phyloP scores from a whole-genome alignment of 768 basidiomycete genomes.

The Boletus vinaceobasis region DNA sequence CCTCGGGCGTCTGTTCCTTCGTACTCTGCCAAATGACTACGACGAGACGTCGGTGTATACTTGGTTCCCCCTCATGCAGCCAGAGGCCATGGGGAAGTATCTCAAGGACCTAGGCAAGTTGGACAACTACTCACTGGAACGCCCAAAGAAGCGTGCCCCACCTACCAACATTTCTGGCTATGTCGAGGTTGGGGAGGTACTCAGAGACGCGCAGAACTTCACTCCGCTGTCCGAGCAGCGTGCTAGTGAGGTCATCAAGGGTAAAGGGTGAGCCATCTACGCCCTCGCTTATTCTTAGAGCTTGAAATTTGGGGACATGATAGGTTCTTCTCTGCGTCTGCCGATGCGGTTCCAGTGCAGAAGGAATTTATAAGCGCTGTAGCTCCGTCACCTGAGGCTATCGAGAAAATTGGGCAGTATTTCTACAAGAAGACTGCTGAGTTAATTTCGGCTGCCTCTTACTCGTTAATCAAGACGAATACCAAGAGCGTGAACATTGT shows the following conservation, averaged over 20 bases:
- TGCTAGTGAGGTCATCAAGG: slow-evolving; percentile 51
- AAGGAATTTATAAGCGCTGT: slow-evolving; percentile 52
- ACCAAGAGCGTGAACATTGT: slow-evolving; percentile 61
- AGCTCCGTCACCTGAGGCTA: slow-evolving; percentile 42
- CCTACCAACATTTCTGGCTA: slow-evolving; percentile 43
- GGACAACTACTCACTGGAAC: slow-evolving; percentile 52
- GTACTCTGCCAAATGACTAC: slow-evolving; percentile 69
- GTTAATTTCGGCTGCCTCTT: slow-evolving; percentile 54
- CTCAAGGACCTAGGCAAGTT: slow-evolving; percentile 53
- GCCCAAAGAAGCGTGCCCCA: slow-evolving; percentile 38
- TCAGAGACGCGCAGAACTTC: slow-evolving; percentile 47
- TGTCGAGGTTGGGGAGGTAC: slow-evolving; percentile 48
- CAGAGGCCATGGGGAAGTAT: slow-evolving; percentile 58
- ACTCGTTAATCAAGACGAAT: slow-evolving; percentile 52
- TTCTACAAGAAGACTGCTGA: slow-evolving; percentile 65
- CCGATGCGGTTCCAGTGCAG: slow-evolving; percentile 34
- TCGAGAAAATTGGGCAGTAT: slow-evolving; percentile 51
- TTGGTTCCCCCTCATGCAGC: slow-evolving; percentile 89
- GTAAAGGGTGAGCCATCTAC: slow-evolving; percentile 49
- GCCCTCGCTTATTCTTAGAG: background rate
- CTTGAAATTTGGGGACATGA: background rate
- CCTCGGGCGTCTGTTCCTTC: slow-evolving; percentile 69
- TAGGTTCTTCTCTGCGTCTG: slow-evolving; percentile 65
- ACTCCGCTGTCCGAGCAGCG: slow-evolving; percentile 46
- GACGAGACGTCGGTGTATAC: slow-evolving; percentile 69